Evolutionary conservation across 164 flowering plant species (phyloP), one percentile per base, ranked within the genome.

Genomic region (Nymphaea colorata): DNA sequence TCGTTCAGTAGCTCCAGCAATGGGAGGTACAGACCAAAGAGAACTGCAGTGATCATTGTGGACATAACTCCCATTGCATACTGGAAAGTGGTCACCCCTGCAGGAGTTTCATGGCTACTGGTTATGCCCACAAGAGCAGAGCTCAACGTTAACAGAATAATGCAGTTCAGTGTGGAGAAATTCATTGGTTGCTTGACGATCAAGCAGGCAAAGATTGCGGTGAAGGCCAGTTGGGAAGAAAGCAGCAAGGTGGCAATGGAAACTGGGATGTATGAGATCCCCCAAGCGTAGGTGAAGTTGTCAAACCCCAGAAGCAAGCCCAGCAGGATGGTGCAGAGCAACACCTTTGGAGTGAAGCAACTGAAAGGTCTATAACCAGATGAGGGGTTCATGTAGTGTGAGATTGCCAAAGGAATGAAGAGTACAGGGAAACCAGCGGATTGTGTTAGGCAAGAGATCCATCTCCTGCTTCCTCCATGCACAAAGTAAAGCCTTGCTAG

Each of bases 401-500:
- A 82, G 57, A 81, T 59, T 74, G 64, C 80, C 41, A 86, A 77
- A 12, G 84, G 84, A 41, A 70, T 51, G 64, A 86, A 61, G 41
- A 91, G 87, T 65, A 86, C 66, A 53, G 97, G 96, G 43, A 89
- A 91, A 2, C 96, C 97, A 1, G 82, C 81, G 3, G 77, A 85
- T 75, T 89, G 93, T 55, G 89, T 87, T 87, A 85, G 82, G 0
- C 93, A 87, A 3, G 90, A 84, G 11, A 89, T 80, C 96, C 95
- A 91, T 41, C 74, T 67, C 82, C 89, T 87, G 2, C 83, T 80
- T 41, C 97, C 97, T 2, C 82, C 82, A 79, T 91, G 95, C 42
- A 65, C 74, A 85, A 91, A 91, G 67, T 91, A 91, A 74, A 76
- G 84, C 68, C 86, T 87, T 3, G 87, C 36, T 25, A 25, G 36